Base-by-base conservation (phyloP, 176 grass and related monocot species). In the Zea luxurians region DNA sequence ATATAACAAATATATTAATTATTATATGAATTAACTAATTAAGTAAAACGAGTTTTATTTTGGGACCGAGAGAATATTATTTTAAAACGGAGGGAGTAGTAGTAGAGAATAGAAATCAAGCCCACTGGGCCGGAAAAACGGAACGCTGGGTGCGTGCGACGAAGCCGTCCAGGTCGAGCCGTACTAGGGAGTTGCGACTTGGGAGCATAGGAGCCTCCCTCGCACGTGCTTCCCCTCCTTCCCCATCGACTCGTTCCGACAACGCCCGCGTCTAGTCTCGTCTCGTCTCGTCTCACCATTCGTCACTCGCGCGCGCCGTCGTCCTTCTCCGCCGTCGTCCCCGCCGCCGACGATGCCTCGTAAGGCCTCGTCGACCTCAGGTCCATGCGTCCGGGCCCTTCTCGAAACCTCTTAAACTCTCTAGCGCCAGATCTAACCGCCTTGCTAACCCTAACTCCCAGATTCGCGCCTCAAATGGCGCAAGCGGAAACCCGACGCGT, bases 381-480 rank as follows among this genome's bases (percentile, higher is more conserved):
- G 95, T 98, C 53, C 52, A 80, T 74, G 6, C 44, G 2, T 12
- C 49, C 10, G 4, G 2, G 34, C 20, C 80, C 63, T 18, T 55
- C 58, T 9, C 44, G 9, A 2, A 37, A 7, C 64, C 45, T 10
- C 35, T 15, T 2, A 27, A 54, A 64, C 42, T 65, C 48, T 12
- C 71, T 10, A 5, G 11, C 41, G 10, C 37, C 8, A 10, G 16
- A 34, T 17, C 78, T 47, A 82, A 76, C 70, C 13, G 42, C 8
- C 42, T 48, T 47, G 43, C 42, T 40, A 80, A 77, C 66, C 65
- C 86, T 74, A 77, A 64, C 68, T 58, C 66, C 1, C 81, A 98
- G 95, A 98, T 90, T 93, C 91, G 73, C 89, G 89, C 45, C 73
- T 89, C 40, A 93, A 92, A 87, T 91, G 91, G 91, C 91, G 89